phyloP scores from a whole-genome alignment of 306 rosid genomes.

The Begonia peltatifolia region DNA sequence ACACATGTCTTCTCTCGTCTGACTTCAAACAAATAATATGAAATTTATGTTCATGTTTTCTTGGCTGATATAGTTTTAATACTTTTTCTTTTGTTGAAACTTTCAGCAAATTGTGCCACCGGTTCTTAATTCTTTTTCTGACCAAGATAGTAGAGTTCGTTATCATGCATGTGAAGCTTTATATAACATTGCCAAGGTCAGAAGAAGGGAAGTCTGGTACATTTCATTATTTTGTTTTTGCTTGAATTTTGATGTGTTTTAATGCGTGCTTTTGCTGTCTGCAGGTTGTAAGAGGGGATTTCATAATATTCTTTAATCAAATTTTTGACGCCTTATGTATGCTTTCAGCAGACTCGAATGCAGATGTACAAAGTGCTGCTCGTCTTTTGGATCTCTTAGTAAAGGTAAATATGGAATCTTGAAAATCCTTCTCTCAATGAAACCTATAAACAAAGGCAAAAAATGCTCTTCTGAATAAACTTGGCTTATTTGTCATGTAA shows the following conservation, averaged over 20 bases:
- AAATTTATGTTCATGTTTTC: no score
- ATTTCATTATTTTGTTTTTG: slow-evolving; percentile 2
- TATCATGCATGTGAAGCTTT: slow-evolving; percentile 98
- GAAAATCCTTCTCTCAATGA: slow-evolving; percentile 6
- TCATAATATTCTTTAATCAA: slow-evolving; percentile 86
- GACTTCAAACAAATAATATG: no score
- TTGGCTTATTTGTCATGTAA: slow-evolving; percentile 13
- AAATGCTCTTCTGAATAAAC: slow-evolving; percentile 2
- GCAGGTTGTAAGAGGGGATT: slow-evolving; percentile 99
- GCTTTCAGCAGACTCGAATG: slow-evolving; percentile 96
- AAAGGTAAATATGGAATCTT: slow-evolving; percentile 35
- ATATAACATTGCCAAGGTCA: slow-evolving; percentile 95
- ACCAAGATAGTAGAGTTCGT: slow-evolving; percentile 98
- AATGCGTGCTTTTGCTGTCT: slow-evolving; percentile 19
- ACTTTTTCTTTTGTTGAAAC: not conserved
- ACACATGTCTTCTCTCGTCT: no score
- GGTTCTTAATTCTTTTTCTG: slow-evolving; percentile 72
- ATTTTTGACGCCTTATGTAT: slow-evolving; percentile 97
- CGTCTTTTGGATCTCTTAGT: slow-evolving; percentile 95
- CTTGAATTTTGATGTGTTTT: slow-evolving; percentile 13
- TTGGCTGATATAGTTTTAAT: no score
- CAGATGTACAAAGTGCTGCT: slow-evolving; percentile 96
- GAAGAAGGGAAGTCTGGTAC: slow-evolving; percentile 16
- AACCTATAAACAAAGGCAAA: not conserved
- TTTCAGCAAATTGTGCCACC: slow-evolving; percentile 95